Evolutionary conservation across 164 flowering plant genomes (phyloP), one percentile per base, ranked within the genome.

Genomic region (Magnolia sinica): DNA sequence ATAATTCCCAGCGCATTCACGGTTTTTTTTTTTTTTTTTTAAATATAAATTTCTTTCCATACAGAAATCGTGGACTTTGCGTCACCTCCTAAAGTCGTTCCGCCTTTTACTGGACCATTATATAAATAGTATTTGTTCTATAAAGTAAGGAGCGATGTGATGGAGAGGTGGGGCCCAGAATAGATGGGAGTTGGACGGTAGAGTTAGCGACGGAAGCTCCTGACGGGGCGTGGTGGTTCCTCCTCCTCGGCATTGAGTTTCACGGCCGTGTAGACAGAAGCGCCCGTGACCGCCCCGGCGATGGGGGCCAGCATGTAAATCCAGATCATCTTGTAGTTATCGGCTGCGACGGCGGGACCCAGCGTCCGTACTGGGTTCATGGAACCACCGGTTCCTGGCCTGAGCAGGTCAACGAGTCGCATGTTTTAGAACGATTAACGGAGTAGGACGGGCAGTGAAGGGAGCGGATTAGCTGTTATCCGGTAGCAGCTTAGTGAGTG

Each of bases 291-390:
- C 1, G 94, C 94, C 8, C 98, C 98, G 0, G 90, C 84, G 8
- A 91, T 87, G 1, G 96, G 98, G 1, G 98, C 97, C 81, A 93
- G 77, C 81, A 93, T 52, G 81, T 90, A 93, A 20, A 93, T 76
- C 98, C 98, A 93, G 5, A 93, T 24, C 3, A 69, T 77, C 58
- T 71, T 85, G 82, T 89, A 93, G 71, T 91, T 92, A 50, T 95
- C 92, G 9, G 98, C 87, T 55, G 98, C 98, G 18, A 93, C 79
- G 0, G 98, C 98, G 50, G 98, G 98, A 0, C 98, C 98, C 1
- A 93, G 81, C 0, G 96, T 91, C 70, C 98, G 59, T 58, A 92
- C 95, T 0, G 96, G 98, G 71, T 93, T 93, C 98, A 93, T 93
- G 5, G 98, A 91, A 27, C 87, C 98, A 20, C 99, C 99, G 23